Base-by-base conservation (phyloP, 352 stramenopile species). In the Peronospora destructor region DNA sequence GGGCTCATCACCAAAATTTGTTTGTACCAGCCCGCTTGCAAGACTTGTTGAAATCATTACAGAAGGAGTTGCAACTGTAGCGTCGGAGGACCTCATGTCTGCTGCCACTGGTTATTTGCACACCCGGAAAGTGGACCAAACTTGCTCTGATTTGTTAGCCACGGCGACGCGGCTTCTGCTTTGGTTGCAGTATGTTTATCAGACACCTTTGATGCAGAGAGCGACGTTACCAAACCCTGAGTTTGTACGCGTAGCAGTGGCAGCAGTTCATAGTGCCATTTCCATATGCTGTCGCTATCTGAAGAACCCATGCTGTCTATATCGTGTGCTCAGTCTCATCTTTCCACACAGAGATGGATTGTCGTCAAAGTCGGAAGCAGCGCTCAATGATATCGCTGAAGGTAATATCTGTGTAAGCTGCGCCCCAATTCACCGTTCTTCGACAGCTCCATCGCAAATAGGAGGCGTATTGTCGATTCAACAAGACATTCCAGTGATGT, bases 201-300 rank as follows among this genome's bases (percentile, higher is more conserved):
- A 56, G 4, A 85, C 84, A 44, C 42, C 67, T 29, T 28, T 42
- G 4, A 61, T 66, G 23, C 50, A 72, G 54, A 51, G 66, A 45
- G 33, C 42, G 13, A 43, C 48, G 2, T 55, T 84, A 28, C 52
- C 54, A 6, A 78, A 55, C 45, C 52, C 57, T 12, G 76, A 84
- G 19, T 87, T 75, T 35, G 66, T 91, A 10, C 73, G 73, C 4
- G 51, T 92, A 7, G 79, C 74, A 6, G 59, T 76, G 4, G 76
- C 76, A 5, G 64, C 74, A 17, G 66, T 94, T 28, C 87, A 92
- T 62, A 92, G 79, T 23, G 76, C 73, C 13, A 71, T 94, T 17
- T 85, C 69, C 36, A 50, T 85, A 21, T 82, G 76, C 46, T 71
- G 59, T 43, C 71, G 76, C 8, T 87, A 88, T 45, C 55, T 76